Evolutionary conservation across 2,329 filamentous ascomycete genomes (phyloP), one percentile per base, ranked within the genome.

Genomic region (Fusarium subtropicale): DNA sequence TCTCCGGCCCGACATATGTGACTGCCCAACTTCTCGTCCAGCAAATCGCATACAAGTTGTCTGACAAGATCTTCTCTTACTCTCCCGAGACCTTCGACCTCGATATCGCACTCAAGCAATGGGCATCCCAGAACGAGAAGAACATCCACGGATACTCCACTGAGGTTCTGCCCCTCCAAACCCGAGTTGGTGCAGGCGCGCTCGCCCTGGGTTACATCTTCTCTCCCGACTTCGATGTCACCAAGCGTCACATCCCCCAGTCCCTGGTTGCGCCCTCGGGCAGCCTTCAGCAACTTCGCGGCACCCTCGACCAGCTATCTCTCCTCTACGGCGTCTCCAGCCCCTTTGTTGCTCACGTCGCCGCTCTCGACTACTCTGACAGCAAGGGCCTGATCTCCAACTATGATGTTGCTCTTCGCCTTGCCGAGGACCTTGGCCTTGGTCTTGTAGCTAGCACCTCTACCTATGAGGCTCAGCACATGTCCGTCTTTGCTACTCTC

Each of bases 181-280:
- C 94, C 44, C 88, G 96, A 56, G 88, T 91, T 59, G 96, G 96
- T 62, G 96, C 96, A 55, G 96, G 95, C 58, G 90, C 92, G 70
- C 92, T 98, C 77, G 94, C 96, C 24, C 87, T 99, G 50, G 96
- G 96, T 60, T 99, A 99, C 82, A 92, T 98, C 79, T 99, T 98
- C 86, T 97, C 94, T 65, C 93, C 93, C 76, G 96, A 99, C 81
- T 97, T 97, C 76, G 94, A 98, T 79, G 81, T 97, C 75, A 89
- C 88, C 83, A 97, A 96, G 86, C 90, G 94, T 72, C 90, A 96
- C 77, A 90, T 97, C 61, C 95, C 96, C 4, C 96, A 99, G 85
- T 90, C 93, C 18, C 90, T 99, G 68, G 82, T 99, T 68, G 95
- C 94, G 12, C 93, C 94, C 4, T 94, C 94, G 1, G 90, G 92